Conservation (phyloP, 1,284 basidiomycete genomes). For the Trichosporon sp. region DNA sequence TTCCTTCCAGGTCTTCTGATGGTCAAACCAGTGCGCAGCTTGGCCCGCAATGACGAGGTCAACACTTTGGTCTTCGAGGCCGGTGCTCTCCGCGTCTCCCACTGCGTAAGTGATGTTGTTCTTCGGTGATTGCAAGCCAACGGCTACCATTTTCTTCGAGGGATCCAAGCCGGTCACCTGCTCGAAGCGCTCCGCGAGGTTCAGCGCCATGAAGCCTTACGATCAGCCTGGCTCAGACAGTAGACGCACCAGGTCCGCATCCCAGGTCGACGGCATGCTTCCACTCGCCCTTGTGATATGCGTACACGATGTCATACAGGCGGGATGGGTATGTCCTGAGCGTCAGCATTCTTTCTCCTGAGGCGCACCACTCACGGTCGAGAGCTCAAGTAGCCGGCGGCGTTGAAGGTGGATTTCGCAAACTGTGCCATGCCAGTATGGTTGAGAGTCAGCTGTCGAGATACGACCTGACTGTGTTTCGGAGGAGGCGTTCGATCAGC, state of each 20-base stretch:
- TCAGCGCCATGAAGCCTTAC: constrained; percentile 57
- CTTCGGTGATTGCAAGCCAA: constrained; percentile 49
- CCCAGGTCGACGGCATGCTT: constrained; percentile 60
- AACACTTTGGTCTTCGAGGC: constrained; percentile 53
- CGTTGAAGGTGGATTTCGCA: constrained; percentile 33
- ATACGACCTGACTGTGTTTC: too few relatives aligned
- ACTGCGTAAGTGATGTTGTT: constrained; percentile 51
- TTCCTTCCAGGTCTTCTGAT: constrained; percentile 65
- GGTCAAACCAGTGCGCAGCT: constrained; percentile 83
- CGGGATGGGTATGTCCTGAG: constrained; percentile 27
- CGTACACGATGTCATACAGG: constrained; percentile 27
- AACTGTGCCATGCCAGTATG: constrained; percentile 24
- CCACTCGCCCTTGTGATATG: constrained; percentile 23
- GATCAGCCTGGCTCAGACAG: constrained; percentile 26
- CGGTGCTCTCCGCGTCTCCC: constrained; percentile 25
- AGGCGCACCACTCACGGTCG: constrained; percentile 26
- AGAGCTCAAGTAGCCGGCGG: constrained; percentile 30
- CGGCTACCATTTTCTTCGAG: constrained; percentile 63
- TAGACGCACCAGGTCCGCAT: constrained; percentile 65
- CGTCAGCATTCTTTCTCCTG: constrained; percentile 14
- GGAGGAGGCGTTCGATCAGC: too few relatives aligned
- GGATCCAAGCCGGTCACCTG: constrained; percentile 68
- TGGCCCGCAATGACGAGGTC: constrained; percentile 74
- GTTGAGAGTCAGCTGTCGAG: not conserved
- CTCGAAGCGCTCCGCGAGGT: constrained; percentile 57